Evolutionary conservation across 1,139 yeast species (phyloP), one percentile per base, ranked within the genome.

Genomic region (Yamadazyma dendronema): DNA sequence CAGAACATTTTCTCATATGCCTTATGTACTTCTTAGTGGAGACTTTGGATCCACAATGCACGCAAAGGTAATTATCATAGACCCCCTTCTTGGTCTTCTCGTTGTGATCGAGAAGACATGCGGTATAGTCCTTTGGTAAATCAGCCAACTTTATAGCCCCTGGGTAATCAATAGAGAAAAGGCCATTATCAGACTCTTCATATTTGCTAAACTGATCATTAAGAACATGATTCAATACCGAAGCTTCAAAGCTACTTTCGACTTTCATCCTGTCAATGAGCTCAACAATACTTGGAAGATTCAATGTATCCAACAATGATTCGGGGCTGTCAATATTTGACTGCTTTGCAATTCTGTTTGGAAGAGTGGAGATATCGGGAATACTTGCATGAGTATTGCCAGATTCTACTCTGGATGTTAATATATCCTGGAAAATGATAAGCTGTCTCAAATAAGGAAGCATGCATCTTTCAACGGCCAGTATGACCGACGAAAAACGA

Each of bases 131-230:
- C 6, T 57, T 49, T 0, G 76, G 75, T 24, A 71, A 47, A 17
- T 57, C 61, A 14, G 66, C 57, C n/a, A 74, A 61, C 41, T 65
- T 65, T 2, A 69, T 57, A 3, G 58, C 54, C 4, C 69, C 72
- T 1, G 75, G 74, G 40, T 53, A 70, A 11, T 62, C 68, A 17
- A 68, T 48, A 1, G 57, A 36, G 21, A 62, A 50, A 5, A 24
- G 11, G 11, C 11, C 26, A 24, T 12, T 11, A 10, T 5, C 13
- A 7, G 26, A 24, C 13, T 7, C 13, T n/a, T 7, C 10, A 7
- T 10, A 21, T 7, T 21, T 7, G 6, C 13, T 12, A 24, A 11
- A 8, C 9, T 19, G 22, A 19, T 19, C 6, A 9, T 19, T 19
- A 7, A 19, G 9, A 19, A 19, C 22, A 9, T 19, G 22, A 19